Conservation (phyloP, 208 protist species). For the Acanthamoeba royreba region DNA sequence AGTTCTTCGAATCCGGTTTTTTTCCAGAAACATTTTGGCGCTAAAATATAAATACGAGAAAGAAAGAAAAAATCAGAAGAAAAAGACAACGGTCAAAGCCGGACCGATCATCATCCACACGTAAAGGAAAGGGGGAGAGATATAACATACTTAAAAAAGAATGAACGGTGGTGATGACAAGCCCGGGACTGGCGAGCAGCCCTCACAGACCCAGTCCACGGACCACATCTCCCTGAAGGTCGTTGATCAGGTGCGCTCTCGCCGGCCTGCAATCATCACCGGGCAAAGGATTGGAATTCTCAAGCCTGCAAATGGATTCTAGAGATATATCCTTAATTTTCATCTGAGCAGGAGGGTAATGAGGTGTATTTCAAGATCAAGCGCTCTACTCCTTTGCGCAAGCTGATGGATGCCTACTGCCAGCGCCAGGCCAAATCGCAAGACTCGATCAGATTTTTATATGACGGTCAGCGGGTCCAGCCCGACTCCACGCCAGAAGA, state of each 20-base stretch:
- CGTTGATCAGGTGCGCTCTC: slow-evolving; percentile 20
- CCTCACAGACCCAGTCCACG: neutral
- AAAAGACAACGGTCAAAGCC: neutral
- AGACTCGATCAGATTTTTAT: slow-evolving; percentile 92
- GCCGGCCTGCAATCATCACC: neutral
- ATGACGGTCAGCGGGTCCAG: slow-evolving; percentile 90
- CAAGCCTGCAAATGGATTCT: too few relatives aligned
- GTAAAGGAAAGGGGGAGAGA: neutral
- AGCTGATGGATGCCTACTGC: slow-evolving; percentile 96
- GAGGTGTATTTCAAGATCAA: slow-evolving; percentile 97
- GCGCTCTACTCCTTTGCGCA: slow-evolving; percentile 89
- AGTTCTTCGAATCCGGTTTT: neutral
- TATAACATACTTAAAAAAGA: neutral
- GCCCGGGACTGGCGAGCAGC: neutral
- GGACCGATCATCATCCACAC: too few relatives aligned
- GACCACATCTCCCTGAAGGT: slow-evolving; percentile 66
- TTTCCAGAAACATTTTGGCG: neutral
- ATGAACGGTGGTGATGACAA: neutral
- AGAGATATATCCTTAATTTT: neutral
- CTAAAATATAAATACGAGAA: neutral
- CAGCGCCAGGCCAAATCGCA: slow-evolving; percentile 91
- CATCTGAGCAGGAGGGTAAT: slow-evolving; percentile 76
- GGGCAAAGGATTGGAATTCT: too few relatives aligned
- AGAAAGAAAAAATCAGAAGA: neutral
- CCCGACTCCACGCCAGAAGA: slow-evolving; percentile 90